Base-by-base conservation (phyloP, 1,284 basidiomycete species). In the Trametes sp. region DNA sequence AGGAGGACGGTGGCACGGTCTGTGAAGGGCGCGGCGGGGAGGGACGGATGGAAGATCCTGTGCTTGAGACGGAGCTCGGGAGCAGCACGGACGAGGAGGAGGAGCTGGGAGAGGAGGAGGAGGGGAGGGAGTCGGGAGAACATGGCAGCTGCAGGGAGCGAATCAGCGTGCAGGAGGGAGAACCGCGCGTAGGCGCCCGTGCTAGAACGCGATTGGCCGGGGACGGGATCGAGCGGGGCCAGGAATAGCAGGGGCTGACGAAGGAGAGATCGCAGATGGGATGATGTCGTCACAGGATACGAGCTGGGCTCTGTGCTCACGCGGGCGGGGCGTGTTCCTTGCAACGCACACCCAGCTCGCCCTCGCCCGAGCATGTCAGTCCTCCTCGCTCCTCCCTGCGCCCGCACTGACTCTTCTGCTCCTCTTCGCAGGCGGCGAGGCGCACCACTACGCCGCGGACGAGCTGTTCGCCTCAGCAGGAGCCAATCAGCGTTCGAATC, bases 21-120 rank as follows among this genome's bases (percentile, higher is more conserved):
- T 51, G 72, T 71, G 71, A 78, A 80, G 26, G 69, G 68, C 19
- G 70, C 61, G 55, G 68, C 61, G 48, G 75, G 75, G 49, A 77
- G 71, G 46, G 74, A 73, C 23, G 82, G 82, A 59, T 78, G 76
- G 54, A 76, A 72, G 57, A 83, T 54, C 24, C 81, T 76, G 66
- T 83, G 81, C 23, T 74, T 71, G 33, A 83, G 61, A 50, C 71
- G 72, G 61, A 80, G 56, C 26, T 64, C 45, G 4, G 59, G 44
- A 28, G 65, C 62, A 21, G 63, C 61, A 56, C 51, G 46, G 62
- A 56, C 65, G 60, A 59, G 42, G 57, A 62, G 51, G 61, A 69
- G 63, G 59, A 59, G 41, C 46, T 57, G 51, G 62, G 64, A 38
- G 53, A 68, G 66, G 61, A 67, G 61, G 61, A 57, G 48, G 65